A percentile compares a stretch with the other conserved stretches of the same genome.
phyloP scores from a whole-genome alignment of 805 yeast genomes.

The Nakazawaea sp. region DNA sequence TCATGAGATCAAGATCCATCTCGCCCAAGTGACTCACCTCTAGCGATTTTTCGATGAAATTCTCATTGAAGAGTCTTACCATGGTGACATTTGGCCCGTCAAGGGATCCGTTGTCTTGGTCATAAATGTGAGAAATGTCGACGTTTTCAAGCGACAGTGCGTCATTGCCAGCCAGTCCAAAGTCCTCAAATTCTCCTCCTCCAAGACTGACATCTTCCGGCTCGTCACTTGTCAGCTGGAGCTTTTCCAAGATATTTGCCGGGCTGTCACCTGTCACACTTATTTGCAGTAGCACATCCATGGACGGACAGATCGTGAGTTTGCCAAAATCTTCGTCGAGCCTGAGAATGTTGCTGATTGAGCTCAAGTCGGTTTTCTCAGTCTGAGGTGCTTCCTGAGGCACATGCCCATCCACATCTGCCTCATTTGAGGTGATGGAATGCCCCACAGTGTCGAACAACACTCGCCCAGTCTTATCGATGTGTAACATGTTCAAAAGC shows the following conservation, averaged over 20 bases:
- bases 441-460: constrained; percentile 40
- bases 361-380: too few species aligned
- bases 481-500: constrained; percentile 39
- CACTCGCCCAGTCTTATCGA: constrained; percentile 39
- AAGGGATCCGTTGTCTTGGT: constrained; percentile 19
- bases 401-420: too few species aligned
- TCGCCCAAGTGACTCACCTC: constrained; percentile 15
- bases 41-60: constrained; percentile 15
- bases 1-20: constrained; percentile 42
- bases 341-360: too few species aligned
- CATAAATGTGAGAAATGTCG: constrained; percentile 24
- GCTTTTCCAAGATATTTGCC: constrained; percentile 17
- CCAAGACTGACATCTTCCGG: constrained; percentile 6
- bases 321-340: too few species aligned
- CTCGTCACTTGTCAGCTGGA: constrained; percentile 17
- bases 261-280: constrained; percentile 21
- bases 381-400: too few species aligned
- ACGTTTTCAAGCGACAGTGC: constrained; percentile 13
- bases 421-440: too few species aligned
- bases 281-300: constrained; percentile 43
- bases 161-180: constrained; percentile 9
- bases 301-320: constrained; percentile 74
- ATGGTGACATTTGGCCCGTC: constrained; percentile 24
- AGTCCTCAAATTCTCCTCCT: constrained; percentile 5
- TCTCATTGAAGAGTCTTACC: constrained; percentile 25